Evolutionary conservation across 202 grass and related monocot genomes (phyloP).

Genomic region (Zoysia matrella): DNA sequence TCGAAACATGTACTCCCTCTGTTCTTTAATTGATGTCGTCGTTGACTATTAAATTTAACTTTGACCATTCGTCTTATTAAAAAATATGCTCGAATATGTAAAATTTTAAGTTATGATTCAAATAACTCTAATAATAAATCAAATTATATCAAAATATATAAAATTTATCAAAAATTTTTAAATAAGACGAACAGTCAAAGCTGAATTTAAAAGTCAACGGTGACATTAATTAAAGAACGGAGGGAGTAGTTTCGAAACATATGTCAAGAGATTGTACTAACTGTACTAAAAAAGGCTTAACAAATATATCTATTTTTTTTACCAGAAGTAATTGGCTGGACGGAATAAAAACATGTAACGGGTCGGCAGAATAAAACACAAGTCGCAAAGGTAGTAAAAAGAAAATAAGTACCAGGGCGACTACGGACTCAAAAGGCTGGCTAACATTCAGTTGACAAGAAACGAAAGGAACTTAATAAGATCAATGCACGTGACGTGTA

Average conservation of each 20-base stretch:
- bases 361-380: not conserved
- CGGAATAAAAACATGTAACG: not conserved
- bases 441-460: not conserved
- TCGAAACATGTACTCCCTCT: not conserved
- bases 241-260: not conserved
- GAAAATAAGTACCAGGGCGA: not conserved
- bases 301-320: constrained; percentile 3
- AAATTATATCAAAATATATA: too few species aligned
- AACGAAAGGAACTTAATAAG: not conserved
- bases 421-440: not conserved
- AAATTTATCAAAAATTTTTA: too few species aligned
- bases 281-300: not conserved
- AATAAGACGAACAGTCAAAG: too few species aligned
- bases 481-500: constrained; percentile 45
- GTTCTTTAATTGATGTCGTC: too few species aligned
- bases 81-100: too few species aligned
- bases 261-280: not conserved
- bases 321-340: not conserved
- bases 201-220: too few species aligned
- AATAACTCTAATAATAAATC: too few species aligned
- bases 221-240: too few species aligned
- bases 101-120: too few species aligned
- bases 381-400: not conserved
- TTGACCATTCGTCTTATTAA: too few species aligned
- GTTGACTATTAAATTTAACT: too few species aligned